A percentile compares a stretch with the other conserved stretches of the same genome.
Conservation (phyloP, 257 asterid species). For the Solanum neorickii region DNA sequence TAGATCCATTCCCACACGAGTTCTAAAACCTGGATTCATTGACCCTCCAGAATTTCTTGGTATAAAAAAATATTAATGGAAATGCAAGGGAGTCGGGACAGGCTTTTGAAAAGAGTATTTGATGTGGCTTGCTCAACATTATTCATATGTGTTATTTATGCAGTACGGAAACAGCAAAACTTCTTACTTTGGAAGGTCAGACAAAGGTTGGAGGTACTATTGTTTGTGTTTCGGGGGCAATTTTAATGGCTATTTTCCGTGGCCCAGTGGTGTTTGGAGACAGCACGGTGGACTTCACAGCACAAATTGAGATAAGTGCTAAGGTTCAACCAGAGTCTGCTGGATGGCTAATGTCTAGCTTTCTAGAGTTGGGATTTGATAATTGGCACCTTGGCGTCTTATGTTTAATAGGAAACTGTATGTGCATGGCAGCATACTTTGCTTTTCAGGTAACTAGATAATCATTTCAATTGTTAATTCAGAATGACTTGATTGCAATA, state of each 20-base stretch:
- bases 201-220: constrained; percentile 87
- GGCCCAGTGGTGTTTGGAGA: constrained; percentile 81
- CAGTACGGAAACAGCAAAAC: constrained; percentile 82
- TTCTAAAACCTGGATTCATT: background rate
- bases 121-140: background rate
- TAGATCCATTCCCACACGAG: background rate
- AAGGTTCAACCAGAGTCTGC: constrained; percentile 79
- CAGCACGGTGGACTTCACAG: constrained; percentile 41
- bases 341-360: constrained; percentile 61
- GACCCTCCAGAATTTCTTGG: background rate
- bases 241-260: constrained; percentile 75
- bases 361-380: constrained; percentile 57
- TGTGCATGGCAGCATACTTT: constrained; percentile 83
- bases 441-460: constrained; percentile 64
- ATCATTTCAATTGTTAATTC: background rate
- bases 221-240: constrained; percentile 82
- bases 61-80: background rate
- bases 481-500: background rate
- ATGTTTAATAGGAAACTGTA: constrained; percentile 90
- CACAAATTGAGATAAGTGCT: constrained; percentile 56
- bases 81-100: background rate
- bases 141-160: constrained; percentile 28
- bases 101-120: background rate
- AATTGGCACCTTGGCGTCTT: constrained; percentile 85
- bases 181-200: constrained; percentile 70